Evolutionary conservation across 192 early-diverging fungal species (phyloP).

Genomic region (Coemansia sp.): DNA sequence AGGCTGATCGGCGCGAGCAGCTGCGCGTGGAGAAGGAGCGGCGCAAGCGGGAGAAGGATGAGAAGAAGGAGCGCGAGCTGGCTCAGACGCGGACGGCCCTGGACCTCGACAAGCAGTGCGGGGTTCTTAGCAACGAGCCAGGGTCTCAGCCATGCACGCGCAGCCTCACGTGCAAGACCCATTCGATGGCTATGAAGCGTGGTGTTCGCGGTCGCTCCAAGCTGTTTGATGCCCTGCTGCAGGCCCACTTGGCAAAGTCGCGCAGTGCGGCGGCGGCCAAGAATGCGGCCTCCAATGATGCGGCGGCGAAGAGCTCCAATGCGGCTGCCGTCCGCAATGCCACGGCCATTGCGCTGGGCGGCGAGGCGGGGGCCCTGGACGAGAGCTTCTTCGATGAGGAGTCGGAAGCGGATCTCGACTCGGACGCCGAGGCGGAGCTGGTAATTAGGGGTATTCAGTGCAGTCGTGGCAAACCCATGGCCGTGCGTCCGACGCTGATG

Average conservation of each 20-base stretch:
- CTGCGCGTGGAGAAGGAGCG: constrained; percentile 45
- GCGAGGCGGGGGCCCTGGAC: constrained; percentile 54
- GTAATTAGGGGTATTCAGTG: constrained; percentile 64
- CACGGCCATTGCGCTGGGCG: constrained; percentile 54
- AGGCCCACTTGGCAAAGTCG: constrained; percentile 76
- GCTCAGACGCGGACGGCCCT: constrained; percentile 60
- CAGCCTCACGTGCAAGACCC: constrained; percentile 94
- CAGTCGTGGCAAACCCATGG: constrained; percentile 66
- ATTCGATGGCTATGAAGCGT: constrained; percentile 85
- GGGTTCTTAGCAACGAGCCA: constrained; percentile 59
- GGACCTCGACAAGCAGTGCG: constrained; percentile 91
- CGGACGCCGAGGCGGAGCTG: constrained; percentile 50
- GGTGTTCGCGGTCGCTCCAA: constrained; percentile 80
- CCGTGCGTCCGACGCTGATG: constrained; percentile 53
- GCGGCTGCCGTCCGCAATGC: constrained; percentile 49
- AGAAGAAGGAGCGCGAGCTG: constrained; percentile 57
- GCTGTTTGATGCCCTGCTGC: constrained; percentile 76
- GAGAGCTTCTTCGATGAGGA: constrained; percentile 53
- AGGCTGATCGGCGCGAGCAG: constrained; percentile 36
- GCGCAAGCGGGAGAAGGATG: constrained; percentile 49
- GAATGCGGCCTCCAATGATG: constrained; percentile 43
- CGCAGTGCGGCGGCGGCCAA: constrained; percentile 57
- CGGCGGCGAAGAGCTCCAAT: constrained; percentile 43
- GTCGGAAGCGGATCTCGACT: constrained; percentile 73
- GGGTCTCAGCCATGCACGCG: constrained; percentile 71